Base-by-base conservation (phyloP, 2,329 filamentous ascomycete species). In the Xylariomycetidae sp. region DNA sequence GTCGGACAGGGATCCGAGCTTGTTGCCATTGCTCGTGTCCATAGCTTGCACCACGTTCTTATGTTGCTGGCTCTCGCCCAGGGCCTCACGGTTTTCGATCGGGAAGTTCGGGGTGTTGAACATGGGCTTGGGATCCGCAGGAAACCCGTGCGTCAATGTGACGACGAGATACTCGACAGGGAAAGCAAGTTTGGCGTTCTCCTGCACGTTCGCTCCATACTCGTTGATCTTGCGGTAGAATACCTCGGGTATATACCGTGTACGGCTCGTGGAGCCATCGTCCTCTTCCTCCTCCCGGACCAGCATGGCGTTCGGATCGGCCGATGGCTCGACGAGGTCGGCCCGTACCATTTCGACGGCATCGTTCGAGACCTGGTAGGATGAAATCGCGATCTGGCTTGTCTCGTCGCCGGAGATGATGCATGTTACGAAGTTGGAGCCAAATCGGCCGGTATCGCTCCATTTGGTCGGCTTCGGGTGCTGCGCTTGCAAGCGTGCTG, bases 171-270 rank as follows among this genome's bases (percentile, higher is more conserved):
- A 98, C 57, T 98, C 92, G 30, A 95, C 89, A 0, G 92, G 92
- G 58, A 98, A 98, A 28, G 85, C 80, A 0, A 92, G 92, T 57
- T 95, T 96, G 16, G 92, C 92, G 50, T 95, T 96, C 60, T 96
- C 87, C 57, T 95, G 92, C 6, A 96, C 92, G 48, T 90, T 95
- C 44, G 84, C 86, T 20, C 89, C 89, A 55, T 98, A 95, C 58
- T 98, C 90, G 60, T 98, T 98, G 60, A 95, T 87, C 48, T 78
- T 81, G 41, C 90, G 79, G 65, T 93, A 98, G 63, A 96, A 98
- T 4, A 98, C 90, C 53, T 98, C 92, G 1, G 92, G 92, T 15
- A 98, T 94, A 55, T 98, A 98, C 49, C 89, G 76, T 16, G 82
- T 80, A 35, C 78, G 79, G 56, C 74, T 82, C 31, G 62, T 68